Percentiles rank a stretch among this genome's conserved stretches.
Conservation (phyloP, 78 protist genomes). For the Polysphondylium violaceum region DNA sequence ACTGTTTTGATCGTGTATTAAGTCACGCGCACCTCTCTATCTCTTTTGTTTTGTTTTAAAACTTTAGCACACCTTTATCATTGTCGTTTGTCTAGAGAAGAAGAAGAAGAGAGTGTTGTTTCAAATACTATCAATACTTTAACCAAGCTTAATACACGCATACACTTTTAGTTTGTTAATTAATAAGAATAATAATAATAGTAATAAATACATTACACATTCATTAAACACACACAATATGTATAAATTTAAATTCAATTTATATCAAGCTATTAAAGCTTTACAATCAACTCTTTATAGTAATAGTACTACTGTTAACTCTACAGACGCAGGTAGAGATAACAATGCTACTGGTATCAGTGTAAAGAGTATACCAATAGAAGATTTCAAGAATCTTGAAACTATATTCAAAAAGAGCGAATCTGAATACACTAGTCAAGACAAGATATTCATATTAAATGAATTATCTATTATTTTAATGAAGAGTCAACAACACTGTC, state of each 20-base stretch:
- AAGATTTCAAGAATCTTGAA: constrained; percentile 11
- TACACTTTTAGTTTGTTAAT: no score
- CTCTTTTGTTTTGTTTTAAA: no score
- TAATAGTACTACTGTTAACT: background rate
- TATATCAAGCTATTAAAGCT: constrained; percentile 27
- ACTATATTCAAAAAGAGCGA: constrained; percentile 20
- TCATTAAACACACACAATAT: background rate
- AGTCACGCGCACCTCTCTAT: no score
- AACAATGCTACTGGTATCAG: background rate
- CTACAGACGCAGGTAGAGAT: background rate
- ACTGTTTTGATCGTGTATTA: no score
- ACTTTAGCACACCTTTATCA: background rate
- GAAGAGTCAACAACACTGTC: constrained; percentile 17
- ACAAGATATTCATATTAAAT: constrained; percentile 14
- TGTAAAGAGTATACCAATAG: background rate
- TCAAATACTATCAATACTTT: no score
- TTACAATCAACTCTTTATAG: no score
- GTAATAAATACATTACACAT: no score
- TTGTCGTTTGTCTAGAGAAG: background rate
- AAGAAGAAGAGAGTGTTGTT: background rate
- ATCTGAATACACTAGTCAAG: constrained; percentile 23
- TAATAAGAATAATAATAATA: no score
- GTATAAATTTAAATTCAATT: constrained; percentile 45
- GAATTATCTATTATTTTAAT: constrained; percentile 46
- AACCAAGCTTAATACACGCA: no score